Evolutionary conservation across 129 eudicot genomes (phyloP).

Genomic region (Apium graveolens): DNA sequence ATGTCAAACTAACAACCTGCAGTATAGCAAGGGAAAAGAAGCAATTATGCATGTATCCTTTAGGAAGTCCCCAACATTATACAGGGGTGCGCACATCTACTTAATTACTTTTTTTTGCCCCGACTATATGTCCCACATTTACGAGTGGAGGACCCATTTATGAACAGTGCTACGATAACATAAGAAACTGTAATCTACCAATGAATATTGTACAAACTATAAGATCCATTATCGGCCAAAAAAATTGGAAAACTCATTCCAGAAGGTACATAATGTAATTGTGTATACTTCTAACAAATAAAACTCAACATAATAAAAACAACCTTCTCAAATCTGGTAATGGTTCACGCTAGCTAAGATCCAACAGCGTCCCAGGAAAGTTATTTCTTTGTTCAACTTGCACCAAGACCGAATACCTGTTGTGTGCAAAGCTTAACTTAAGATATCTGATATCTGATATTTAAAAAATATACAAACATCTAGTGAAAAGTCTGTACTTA

Average conservation of each 20-base stretch:
- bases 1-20: too few relatives aligned
- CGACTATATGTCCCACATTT: neutral
- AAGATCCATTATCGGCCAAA: neutral
- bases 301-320: too few relatives aligned
- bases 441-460: neutral
- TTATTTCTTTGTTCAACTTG: neutral
- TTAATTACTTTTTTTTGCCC: neutral
- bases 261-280: too few relatives aligned
- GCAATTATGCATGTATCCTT: too few relatives aligned
- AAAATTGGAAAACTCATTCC: neutral
- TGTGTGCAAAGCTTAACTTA: neutral
- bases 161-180: neutral
- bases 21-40: too few relatives aligned
- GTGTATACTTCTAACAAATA: too few relatives aligned
- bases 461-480: slow-evolving; percentile 1
- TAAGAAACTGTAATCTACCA: neutral
- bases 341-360: neutral
- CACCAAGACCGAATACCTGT: slow-evolving; percentile 48
- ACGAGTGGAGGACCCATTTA: neutral
- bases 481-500: slow-evolving; percentile 19
- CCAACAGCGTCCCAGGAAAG: neutral
- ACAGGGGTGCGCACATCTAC: too few relatives aligned
- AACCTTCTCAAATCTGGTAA: neutral
- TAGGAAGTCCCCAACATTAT: too few relatives aligned
- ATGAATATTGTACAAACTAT: neutral